These are phyloP conservation scores for Dendrothele bispora DNA, from an alignment of 768 basidiomycete genomes.

Conservation along the genomic window DNA sequence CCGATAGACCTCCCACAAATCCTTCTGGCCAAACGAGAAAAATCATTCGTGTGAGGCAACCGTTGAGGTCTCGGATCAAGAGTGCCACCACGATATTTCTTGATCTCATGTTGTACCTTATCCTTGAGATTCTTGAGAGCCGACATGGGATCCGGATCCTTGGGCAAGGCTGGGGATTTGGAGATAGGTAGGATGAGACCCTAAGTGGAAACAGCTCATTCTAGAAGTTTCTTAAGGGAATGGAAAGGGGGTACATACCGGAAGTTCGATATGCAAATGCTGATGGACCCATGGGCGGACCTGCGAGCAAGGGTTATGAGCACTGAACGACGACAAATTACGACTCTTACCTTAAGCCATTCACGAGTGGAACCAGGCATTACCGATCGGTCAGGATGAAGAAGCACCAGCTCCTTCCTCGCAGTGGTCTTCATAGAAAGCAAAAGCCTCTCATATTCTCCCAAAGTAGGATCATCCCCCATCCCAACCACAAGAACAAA, in stretches of 20 bases:
- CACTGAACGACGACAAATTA: neutral
- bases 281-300: slow-evolving; percentile 95
- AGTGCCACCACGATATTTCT: slow-evolving; percentile 75
- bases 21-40: slow-evolving; percentile 85
- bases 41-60: slow-evolving; percentile 85
- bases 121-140: slow-evolving; percentile 93
- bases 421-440: slow-evolving; percentile 97
- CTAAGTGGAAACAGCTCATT: slow-evolving; percentile 33
- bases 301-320: slow-evolving; percentile 37
- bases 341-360: slow-evolving; percentile 80
- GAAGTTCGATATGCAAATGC: slow-evolving; percentile 92
- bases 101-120: slow-evolving; percentile 85
- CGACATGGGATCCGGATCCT: slow-evolving; percentile 85
- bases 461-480: slow-evolving; percentile 87
- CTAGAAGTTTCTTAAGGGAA: slow-evolving; percentile 5
- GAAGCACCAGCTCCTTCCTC: slow-evolving; percentile 91
- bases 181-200: slow-evolving; percentile 68
- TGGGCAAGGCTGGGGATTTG: slow-evolving; percentile 55
- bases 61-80: slow-evolving; percentile 68
- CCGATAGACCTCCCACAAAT: slow-evolving; percentile 94
- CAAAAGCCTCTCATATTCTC: slow-evolving; percentile 92
- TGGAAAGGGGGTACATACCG: slow-evolving; percentile 43
- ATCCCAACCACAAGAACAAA: slow-evolving; percentile 92
- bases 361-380: slow-evolving; percentile 89
- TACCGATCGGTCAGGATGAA: slow-evolving; percentile 91